Percentiles rank a stretch among this genome's conserved stretches.
Evolutionary conservation across 805 yeast genomes (phyloP).

Genomic region (Zygotorulaspora florentina): DNA sequence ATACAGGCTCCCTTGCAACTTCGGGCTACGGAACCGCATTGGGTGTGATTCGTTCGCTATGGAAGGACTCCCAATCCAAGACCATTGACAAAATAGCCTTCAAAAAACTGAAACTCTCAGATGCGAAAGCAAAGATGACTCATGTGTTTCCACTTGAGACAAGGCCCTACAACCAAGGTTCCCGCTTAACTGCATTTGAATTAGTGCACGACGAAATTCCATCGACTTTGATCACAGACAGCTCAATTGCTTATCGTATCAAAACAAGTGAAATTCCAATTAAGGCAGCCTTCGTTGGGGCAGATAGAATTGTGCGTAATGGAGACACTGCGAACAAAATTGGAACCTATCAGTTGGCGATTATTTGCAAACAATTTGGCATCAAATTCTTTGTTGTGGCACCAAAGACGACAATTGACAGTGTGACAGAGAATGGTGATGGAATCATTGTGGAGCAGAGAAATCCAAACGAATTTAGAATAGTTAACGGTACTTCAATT

Average conservation of each 20-base stretch:
- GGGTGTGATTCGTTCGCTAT: conserved; percentile 80
- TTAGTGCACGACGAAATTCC: conserved; percentile 82
- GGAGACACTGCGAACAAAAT: conserved; percentile 97
- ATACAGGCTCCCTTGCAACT: conserved; percentile 95
- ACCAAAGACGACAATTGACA: conserved; percentile 87
- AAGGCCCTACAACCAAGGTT: conserved; percentile 95
- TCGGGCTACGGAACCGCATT: conserved; percentile 97
- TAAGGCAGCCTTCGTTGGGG: conserved; percentile 87
- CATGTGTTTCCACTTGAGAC: conserved; percentile 89
- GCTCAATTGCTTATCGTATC: conserved; percentile 81
- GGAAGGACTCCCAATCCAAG: conserved; percentile 38
- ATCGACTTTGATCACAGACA: conserved; percentile 82
- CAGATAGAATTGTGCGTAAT: conserved; percentile 86
- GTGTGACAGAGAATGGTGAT: conserved; percentile 59
- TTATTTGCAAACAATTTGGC: conserved; percentile 59
- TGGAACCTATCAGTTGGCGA: conserved; percentile 87
- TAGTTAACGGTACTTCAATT: conserved; percentile 64
- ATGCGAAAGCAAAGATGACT: conserved; percentile 46
- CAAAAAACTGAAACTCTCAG: conserved; percentile 25
- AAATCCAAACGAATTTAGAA: conserved; percentile 72
- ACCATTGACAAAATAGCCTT: conserved; percentile 21
- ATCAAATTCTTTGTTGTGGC: conserved; percentile 92
- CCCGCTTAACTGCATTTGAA: conserved; percentile 88
- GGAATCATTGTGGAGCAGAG: conserved; percentile 84
- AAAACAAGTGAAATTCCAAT: conserved; percentile 53